These are phyloP conservation scores for Hirsutella thompsonii DNA, from an alignment of 2,329 filamentous ascomycete species.

Conservation along the genomic window DNA sequence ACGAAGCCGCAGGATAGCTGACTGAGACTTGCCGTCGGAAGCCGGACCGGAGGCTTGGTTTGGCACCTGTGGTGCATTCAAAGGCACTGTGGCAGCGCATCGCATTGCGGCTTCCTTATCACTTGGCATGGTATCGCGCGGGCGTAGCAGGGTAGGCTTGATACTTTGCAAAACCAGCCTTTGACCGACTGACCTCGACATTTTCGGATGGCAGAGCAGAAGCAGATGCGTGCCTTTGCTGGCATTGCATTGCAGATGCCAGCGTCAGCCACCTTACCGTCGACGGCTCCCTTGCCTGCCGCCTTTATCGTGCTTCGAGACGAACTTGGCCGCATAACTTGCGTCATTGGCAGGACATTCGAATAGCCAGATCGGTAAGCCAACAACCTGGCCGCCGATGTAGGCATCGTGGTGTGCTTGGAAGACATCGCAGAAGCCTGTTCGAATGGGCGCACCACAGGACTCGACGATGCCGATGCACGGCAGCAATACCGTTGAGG, in stretches of 20 bases:
- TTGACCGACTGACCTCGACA: too few relatives aligned
- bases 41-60: neutral
- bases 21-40: neutral
- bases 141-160: too few relatives aligned
- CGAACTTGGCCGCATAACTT: too few relatives aligned
- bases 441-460: neutral
- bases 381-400: neutral
- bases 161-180: too few relatives aligned
- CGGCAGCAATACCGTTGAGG: too few relatives aligned
- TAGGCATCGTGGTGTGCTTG: neutral
- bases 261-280: neutral
- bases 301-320: neutral
- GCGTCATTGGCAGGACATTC: too few relatives aligned
- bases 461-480: neutral
- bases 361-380: neutral
- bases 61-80: too few relatives aligned
- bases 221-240: neutral
- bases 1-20: neutral
- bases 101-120: too few relatives aligned
- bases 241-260: constrained; percentile 1
- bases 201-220: too few relatives aligned
- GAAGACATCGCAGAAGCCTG: neutral
- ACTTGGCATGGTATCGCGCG: too few relatives aligned
- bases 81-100: too few relatives aligned
- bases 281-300: neutral